phyloP scores from a whole-genome alignment of 2,329 filamentous ascomycete genomes.

The Ascosphaera pollenicola region DNA sequence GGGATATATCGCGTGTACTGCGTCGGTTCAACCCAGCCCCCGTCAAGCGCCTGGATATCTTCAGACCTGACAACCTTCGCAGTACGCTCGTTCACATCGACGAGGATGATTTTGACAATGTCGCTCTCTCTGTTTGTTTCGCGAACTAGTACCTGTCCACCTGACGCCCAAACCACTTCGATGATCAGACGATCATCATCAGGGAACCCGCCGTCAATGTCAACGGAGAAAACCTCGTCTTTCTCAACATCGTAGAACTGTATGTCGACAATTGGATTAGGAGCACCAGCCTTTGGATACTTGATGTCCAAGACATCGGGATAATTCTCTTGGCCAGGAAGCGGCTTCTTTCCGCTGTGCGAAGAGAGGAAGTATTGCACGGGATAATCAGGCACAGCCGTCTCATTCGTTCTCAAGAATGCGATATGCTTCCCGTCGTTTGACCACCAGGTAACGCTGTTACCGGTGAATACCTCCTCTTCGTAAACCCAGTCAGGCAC shows the following conservation, averaged over 20 bases:
- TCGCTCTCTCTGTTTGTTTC: conserved; percentile 92
- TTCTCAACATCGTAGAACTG: conserved; percentile 71
- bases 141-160: conserved; percentile 58
- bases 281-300: conserved; percentile 86
- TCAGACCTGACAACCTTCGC: conserved; percentile 61
- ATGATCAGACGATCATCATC: conserved; percentile 78
- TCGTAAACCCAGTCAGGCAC: conserved; percentile 93
- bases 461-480: conserved; percentile 55
- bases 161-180: conserved; percentile 75
- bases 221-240: conserved; percentile 57
- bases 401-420: conserved; percentile 86
- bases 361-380: conserved; percentile 82
- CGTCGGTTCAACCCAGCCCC: conserved; percentile 92
- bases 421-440: conserved; percentile 72
- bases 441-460: conserved; percentile 89
- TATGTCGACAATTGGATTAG: conserved; percentile 75
- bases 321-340: conserved; percentile 60
- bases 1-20: conserved; percentile 72
- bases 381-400: conserved; percentile 71
- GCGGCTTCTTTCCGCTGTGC: conserved; percentile 50
- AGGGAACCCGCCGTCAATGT: conserved; percentile 53
- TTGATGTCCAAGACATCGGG: conserved; percentile 85
- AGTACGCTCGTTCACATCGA: conserved; percentile 52
- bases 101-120: conserved; percentile 62
- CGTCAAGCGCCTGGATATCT: conserved; percentile 67